These are phyloP conservation scores for Simplicillium sp. DNA, from an alignment of 2,329 filamentous ascomycete genomes.

Conservation along the genomic window DNA sequence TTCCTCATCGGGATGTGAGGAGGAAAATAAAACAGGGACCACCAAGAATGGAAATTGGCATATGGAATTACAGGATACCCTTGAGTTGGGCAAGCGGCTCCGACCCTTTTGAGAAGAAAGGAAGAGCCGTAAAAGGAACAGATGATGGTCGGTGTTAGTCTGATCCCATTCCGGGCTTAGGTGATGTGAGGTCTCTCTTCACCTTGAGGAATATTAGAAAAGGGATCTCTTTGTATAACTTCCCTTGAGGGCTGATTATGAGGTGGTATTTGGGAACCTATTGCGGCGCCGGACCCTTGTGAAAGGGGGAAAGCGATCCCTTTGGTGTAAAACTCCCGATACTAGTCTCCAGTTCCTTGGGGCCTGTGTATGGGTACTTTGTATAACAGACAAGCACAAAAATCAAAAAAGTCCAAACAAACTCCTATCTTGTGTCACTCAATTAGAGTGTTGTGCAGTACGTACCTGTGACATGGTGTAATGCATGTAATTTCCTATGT, in stretches of 20 bases:
- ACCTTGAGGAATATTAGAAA: background rate
- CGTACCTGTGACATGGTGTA: too few species aligned
- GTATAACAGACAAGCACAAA: slow-evolving; percentile 6
- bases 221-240: background rate
- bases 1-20: too few species aligned
- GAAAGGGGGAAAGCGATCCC: slow-evolving; percentile 1
- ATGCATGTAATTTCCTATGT: too few species aligned
- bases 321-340: slow-evolving; percentile 2
- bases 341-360: background rate
- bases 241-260: background rate
- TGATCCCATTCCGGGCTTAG: background rate
- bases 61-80: slow-evolving; percentile 7
- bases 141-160: background rate
- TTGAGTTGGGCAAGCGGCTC: slow-evolving; percentile 1
- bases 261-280: background rate
- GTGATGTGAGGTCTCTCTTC: background rate
- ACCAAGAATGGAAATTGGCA: slow-evolving; percentile 22
- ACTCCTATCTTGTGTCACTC: background rate
- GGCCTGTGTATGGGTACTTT: slow-evolving; percentile 8
- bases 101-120: background rate
- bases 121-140: background rate
- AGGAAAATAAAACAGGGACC: slow-evolving; percentile 11
- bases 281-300: background rate
- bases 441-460: too few species aligned
- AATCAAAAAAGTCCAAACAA: slow-evolving; percentile 3